phyloP scores from a whole-genome alignment of 352 stramenopile genomes.

The Pythium aristosporum region DNA sequence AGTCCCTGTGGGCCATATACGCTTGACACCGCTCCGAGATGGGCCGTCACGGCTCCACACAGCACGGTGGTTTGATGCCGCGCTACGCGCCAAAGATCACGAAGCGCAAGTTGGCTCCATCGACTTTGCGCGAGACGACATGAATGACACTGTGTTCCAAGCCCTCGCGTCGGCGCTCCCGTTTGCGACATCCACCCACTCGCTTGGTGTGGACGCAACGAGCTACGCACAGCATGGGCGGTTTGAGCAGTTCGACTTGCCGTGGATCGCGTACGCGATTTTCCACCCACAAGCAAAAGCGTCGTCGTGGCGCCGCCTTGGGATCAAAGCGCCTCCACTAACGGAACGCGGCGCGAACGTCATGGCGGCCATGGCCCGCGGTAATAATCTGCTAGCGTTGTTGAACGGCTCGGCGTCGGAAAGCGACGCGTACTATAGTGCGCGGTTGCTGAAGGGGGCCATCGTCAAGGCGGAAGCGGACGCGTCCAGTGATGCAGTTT shows the following conservation, averaged over 20 bases:
- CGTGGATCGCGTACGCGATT: constrained; percentile 8
- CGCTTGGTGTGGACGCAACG: background rate
- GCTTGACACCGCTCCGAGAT: no score
- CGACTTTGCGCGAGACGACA: background rate
- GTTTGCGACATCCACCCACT: background rate
- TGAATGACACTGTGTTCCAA: background rate
- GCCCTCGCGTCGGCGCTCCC: background rate
- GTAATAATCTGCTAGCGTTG: constrained; percentile 1
- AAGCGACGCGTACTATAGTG: background rate
- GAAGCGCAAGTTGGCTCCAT: background rate
- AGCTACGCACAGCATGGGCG: background rate
- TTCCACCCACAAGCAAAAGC: constrained; percentile 3
- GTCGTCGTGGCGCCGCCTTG: constrained; percentile 1
- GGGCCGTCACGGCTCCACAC: no score
- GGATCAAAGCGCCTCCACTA: background rate
- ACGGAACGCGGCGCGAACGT: background rate
- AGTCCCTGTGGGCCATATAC: no score
- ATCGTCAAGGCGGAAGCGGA: background rate
- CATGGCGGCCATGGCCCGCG: background rate
- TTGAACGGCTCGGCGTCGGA: background rate
- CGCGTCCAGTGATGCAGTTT: background rate
- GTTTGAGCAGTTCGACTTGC: background rate
- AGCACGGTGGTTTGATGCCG: no score
- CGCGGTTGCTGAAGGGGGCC: background rate
- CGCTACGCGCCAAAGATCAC: background rate